Percentiles rank a stretch among this genome's conserved stretches.
These are phyloP conservation scores for Sclerotinia spermophila DNA, from an alignment of 2,329 filamentous ascomycete genomes.

Conservation along the genomic window DNA sequence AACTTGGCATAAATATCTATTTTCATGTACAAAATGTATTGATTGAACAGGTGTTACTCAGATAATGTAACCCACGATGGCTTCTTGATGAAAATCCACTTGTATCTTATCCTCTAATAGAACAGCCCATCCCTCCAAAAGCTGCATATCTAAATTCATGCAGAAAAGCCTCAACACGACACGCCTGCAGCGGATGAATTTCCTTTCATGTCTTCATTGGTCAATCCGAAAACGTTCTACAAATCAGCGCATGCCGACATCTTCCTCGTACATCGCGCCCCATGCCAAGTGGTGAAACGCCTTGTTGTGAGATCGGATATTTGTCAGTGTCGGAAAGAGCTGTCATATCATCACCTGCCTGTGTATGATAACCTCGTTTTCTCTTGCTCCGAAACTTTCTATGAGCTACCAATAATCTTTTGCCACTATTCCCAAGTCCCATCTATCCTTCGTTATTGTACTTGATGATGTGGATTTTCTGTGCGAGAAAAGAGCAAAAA, in stretches of 20 bases:
- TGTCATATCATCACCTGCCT: neutral
- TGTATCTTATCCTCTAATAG: conserved; percentile 13
- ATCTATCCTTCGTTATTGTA: neutral
- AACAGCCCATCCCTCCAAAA: neutral
- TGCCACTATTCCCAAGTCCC: neutral
- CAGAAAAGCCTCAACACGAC: conserved; percentile 20
- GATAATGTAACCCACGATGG: conserved; percentile 6
- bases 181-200: conserved; percentile 21
- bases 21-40: neutral
- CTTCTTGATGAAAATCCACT: neutral
- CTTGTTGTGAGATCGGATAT: conserved; percentile 12
- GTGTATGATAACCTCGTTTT: neutral
- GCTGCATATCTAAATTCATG: conserved; percentile 29
- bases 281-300: neutral
- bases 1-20: neutral
- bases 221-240: conserved; percentile 19
- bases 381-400: neutral
- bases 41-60: neutral
- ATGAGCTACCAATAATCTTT: neutral
- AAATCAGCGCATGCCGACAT: conserved; percentile 25
- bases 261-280: conserved; percentile 16
- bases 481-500: neutral
- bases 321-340: conserved; percentile 14
- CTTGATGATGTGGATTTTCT: neutral
- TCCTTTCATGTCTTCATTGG: conserved; percentile 24